Conservation (phyloP, 176 grass and related monocot species). For the Oryza coarctata region DNA sequence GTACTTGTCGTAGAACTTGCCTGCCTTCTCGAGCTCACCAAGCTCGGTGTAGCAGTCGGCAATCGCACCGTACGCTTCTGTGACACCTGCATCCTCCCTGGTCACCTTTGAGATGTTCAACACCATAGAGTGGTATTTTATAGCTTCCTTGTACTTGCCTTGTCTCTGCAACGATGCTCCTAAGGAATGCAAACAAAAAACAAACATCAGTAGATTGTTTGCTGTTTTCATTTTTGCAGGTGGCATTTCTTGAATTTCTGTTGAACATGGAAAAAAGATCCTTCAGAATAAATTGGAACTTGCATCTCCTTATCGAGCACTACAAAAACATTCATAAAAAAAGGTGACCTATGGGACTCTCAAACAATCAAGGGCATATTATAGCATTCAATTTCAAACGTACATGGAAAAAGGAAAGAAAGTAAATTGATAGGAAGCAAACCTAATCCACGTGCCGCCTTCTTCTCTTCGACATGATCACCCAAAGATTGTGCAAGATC, state of each 20-base stretch:
- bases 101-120: slow-evolving; percentile 68
- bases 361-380: background rate
- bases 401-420: background rate
- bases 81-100: slow-evolving; percentile 74
- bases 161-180: slow-evolving; percentile 92
- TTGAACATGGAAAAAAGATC: background rate
- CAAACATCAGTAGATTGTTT: background rate
- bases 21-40: slow-evolving; percentile 91
- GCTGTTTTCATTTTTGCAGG: background rate
- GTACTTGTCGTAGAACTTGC: slow-evolving; percentile 85
- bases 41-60: slow-evolving; percentile 95
- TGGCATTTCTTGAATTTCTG: background rate
- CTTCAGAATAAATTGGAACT: background rate
- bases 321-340: background rate
- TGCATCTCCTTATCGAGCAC: background rate
- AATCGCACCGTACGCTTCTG: slow-evolving; percentile 92
- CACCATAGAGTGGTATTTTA: slow-evolving; percentile 91
- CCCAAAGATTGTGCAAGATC: slow-evolving; percentile 69
- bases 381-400: background rate
- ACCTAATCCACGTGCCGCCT: slow-evolving; percentile 94
- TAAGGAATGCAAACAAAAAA: slow-evolving; percentile 33
- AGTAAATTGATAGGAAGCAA: slow-evolving; percentile 5
- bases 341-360: background rate
- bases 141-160: slow-evolving; percentile 91
- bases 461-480: slow-evolving; percentile 96